Evolutionary conservation across 2,329 filamentous ascomycete species (phyloP), one percentile per base, ranked within the genome.

Genomic region (Pezicula carpinea): DNA sequence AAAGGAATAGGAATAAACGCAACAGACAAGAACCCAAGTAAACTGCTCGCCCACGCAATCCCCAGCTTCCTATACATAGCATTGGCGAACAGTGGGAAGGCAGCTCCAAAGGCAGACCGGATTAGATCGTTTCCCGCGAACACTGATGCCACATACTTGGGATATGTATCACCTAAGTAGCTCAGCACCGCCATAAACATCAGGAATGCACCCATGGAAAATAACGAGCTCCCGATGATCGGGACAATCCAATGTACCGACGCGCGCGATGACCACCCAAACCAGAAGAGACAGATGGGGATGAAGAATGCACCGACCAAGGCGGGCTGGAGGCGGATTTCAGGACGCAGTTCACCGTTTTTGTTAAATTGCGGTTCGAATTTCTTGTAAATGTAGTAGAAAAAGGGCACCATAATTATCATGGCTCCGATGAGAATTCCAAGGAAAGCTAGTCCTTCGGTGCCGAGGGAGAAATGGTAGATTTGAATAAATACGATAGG

Each of bases 251-350:
- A 81, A 55, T 77, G 76, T 38, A 77, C 66, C 2, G 64, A 64
- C 0, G 68, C 63, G 11, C 68, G 66, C 14, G 73, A 69, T 0
- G 78, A 77, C 77, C 77, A 82, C 5, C 32, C 75, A 51, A 76
- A 79, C 52, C 80, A 63, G 68, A 83, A 83, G n/a, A 83, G 67
- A 22, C 79, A 78, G 26, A 79, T 70, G 1, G 77, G 75, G 2
- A 79, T 72, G 5, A 71, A 73, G 48, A 81, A 68, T 10, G 72
- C 63, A 2, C 76, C 75, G 1, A 69, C 60, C 4, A 82, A 66
- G 4, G 77, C 77, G 0, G 79, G 79, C 3, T 74, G 60, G 5
- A 82, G 71, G 13, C 77, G 69, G 41, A 59, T 58, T 59, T 82
- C 77, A 49, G 74, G 74, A 21, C 65, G 60, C 5, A 70, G 71